Evolutionary conservation across 768 basidiomycete genomes (phyloP), one percentile per base, ranked within the genome.

Genomic region (Filobasidium floriforme): DNA sequence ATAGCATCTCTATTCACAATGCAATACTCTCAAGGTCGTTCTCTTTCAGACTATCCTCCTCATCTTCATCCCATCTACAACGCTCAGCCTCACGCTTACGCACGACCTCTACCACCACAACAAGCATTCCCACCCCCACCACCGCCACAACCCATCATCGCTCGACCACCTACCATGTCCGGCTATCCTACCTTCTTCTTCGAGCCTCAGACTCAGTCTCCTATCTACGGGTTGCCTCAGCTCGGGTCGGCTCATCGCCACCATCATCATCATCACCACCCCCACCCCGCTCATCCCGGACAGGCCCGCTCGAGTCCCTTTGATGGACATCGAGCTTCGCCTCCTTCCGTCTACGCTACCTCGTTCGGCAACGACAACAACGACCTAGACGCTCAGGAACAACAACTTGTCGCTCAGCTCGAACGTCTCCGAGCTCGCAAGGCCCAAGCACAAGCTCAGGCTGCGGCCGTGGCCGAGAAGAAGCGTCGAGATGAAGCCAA

Each of bases 321-420:
- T 49, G 46, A 57, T 28, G 54, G 26, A 57, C 54, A 15, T 28
- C 59, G 59, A 37, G 18, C 14, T 32, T 60, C 59, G 41, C 59
- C 59, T 29, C n/a, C 59, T 41, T 29, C 59, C 29, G 12, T 29
- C 41, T 43, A 19, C 59, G 29, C 26, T 29, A 26, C 26, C 29
- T 41, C 59, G 14, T 7, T n/a, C 55, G 46, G 46, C 46, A 49
- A 49, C 46, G 15, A 18, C 46, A 49, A 19, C 32, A 49, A 19
- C 32, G 59, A 60, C 29, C 26, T 60, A 14, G 59, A 60, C 18
- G 41, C 41, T 22, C 19, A 60, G 37, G 59, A 60, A 60, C 59
- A 29, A 15, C 18, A n/a, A 18, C 29, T 60, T 29, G 18, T 60
- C 19, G 59, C 59, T 37, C 59, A 43, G 18, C 59, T 60, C 19